A percentile compares a stretch with the other conserved stretches of the same genome.
phyloP scores from a whole-genome alignment of 2,329 filamentous ascomycete genomes.

The Hymenoscyphus salicellus region DNA sequence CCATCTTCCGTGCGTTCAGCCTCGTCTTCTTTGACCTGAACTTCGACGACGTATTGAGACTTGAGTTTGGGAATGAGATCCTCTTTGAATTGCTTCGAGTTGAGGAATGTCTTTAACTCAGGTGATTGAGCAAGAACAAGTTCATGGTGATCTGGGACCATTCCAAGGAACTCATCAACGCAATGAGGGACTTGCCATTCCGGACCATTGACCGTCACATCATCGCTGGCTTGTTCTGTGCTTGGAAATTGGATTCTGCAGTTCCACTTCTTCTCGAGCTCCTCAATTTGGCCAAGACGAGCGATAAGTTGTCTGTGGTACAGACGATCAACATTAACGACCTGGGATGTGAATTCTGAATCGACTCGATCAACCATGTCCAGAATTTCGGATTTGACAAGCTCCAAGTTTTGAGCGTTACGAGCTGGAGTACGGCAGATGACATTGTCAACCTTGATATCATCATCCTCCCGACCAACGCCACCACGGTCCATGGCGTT shows the following conservation, averaged over 20 bases:
- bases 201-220: constrained; percentile 91
- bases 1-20: constrained; percentile 58
- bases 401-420: constrained; percentile 92
- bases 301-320: constrained; percentile 93
- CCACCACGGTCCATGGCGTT: constrained; percentile 96
- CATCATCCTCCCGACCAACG: constrained; percentile 92
- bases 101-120: constrained; percentile 76
- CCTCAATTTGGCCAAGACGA: constrained; percentile 84
- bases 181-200: constrained; percentile 98
- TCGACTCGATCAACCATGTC: constrained; percentile 91
- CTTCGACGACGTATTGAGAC: constrained; percentile 86
- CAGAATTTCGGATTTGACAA: constrained; percentile 98
- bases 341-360: constrained; percentile 93
- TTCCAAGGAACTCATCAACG: constrained; percentile 92
- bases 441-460: constrained; percentile 98
- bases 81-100: constrained; percentile 74
- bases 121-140: constrained; percentile 75
- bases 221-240: constrained; percentile 94
- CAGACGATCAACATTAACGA: constrained; percentile 87
- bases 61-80: constrained; percentile 83
- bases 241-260: constrained; percentile 99
- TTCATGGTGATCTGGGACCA: constrained; percentile 96
- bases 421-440: constrained; percentile 96
- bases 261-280: constrained; percentile 98
- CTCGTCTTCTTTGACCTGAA: constrained; percentile 66